Conservation (phyloP, 768 basidiomycete species). For the Hygrophorus russula region DNA sequence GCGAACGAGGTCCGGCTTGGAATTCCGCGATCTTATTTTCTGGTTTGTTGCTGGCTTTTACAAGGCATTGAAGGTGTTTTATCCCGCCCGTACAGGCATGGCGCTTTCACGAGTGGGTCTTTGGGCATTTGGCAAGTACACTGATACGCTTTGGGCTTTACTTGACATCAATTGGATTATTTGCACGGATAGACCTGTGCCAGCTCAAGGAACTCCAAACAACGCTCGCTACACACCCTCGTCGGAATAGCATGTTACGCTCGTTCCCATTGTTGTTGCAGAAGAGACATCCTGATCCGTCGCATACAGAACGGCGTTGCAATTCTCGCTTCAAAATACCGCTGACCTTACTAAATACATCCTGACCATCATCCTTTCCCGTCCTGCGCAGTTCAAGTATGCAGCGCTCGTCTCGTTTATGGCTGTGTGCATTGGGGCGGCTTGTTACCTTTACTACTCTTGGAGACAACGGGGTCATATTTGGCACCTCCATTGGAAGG, state of each 20-base stretch:
- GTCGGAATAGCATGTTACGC: slow-evolving; percentile 21
- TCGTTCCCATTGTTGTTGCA: not conserved
- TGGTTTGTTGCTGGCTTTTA: slow-evolving; percentile 14
- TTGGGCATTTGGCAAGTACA: slow-evolving; percentile 30
- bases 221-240: slow-evolving; percentile 29
- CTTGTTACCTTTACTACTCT: slow-evolving; percentile 19
- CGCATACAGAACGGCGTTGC: not conserved
- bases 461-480: slow-evolving; percentile 22
- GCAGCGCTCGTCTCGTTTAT: slow-evolving; percentile 16
- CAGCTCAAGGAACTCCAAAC: slow-evolving; percentile 39
- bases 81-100: slow-evolving; percentile 22
- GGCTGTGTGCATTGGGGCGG: slow-evolving; percentile 17
- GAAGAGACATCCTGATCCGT: not conserved
- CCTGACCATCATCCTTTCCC: slow-evolving; percentile 11
- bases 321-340: not conserved
- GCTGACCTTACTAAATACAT: slow-evolving; percentile 7
- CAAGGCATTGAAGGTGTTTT: not conserved
- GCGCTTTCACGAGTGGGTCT: slow-evolving; percentile 34
- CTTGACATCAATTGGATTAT: not conserved
- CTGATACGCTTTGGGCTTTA: too few relatives aligned
- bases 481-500: slow-evolving; percentile 13
- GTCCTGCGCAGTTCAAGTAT: slow-evolving; percentile 13
- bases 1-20: slow-evolving; percentile 17
- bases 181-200: slow-evolving; percentile 21
- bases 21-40: slow-evolving; percentile 29